Conservation (phyloP, 116 monocot species). For the Posidonia oceanica region DNA sequence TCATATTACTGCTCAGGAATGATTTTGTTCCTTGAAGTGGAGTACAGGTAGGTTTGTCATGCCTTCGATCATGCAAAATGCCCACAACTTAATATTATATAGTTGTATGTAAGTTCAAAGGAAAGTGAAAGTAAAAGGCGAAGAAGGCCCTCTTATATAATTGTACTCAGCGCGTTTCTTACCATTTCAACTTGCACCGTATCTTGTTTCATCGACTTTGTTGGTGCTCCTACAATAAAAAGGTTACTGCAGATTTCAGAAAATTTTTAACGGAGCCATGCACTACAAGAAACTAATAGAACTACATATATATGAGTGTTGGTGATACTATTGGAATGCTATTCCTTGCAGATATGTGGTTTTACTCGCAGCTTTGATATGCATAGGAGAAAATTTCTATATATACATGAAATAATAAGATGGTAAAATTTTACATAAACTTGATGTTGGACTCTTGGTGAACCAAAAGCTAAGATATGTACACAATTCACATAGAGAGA, state of each 20-base stretch:
- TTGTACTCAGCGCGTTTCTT: background rate
- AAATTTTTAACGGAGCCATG: background rate
- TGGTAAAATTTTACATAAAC: background rate
- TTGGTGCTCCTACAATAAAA: background rate
- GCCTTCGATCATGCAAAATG: background rate
- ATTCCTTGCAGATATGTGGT: background rate
- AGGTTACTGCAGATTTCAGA: background rate
- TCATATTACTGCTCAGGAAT: background rate
- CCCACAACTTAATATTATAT: background rate
- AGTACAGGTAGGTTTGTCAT: slow-evolving; percentile 8
- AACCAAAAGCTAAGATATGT: no score
- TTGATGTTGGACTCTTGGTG: no score
- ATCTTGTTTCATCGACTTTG: background rate
- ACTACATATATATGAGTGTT: background rate
- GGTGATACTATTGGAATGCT: no score
- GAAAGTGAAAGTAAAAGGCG: no score
- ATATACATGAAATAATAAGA: background rate
- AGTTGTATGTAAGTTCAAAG: background rate
- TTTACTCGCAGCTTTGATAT: background rate
- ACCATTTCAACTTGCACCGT: background rate
- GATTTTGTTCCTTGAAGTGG: slow-evolving; percentile 6
- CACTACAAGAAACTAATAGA: background rate
- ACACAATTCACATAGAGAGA: no score
- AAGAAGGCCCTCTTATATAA: no score
- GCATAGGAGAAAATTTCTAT: background rate